These are phyloP conservation scores for Trypethelium eluteriae DNA, from an alignment of 495 filamentous ascomycete species.

Conservation along the genomic window DNA sequence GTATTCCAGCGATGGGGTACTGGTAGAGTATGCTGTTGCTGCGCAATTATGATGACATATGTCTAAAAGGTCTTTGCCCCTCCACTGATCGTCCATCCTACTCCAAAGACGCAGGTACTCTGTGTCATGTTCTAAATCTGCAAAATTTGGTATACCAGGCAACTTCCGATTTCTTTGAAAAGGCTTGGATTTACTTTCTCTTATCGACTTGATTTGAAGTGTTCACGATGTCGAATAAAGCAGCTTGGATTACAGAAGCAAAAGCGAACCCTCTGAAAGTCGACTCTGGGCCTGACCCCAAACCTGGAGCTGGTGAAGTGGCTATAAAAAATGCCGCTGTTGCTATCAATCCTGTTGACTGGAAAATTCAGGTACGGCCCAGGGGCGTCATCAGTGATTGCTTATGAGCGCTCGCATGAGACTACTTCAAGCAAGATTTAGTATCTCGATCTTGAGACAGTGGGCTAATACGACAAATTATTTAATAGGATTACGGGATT, in stretches of 20 bases:
- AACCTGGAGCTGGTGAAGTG: constrained; percentile 33
- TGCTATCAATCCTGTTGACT: constrained; percentile 41
- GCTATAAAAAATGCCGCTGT: constrained; percentile 36
- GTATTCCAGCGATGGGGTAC: too few relatives aligned
- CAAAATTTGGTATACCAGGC: too few relatives aligned
- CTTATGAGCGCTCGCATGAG: neutral
- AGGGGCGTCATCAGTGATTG: neutral
- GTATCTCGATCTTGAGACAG: neutral
- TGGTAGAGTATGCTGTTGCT: too few relatives aligned
- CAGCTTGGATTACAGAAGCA: constrained; percentile 33
- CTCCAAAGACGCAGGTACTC: too few relatives aligned
- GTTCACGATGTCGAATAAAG: constrained; percentile 28
- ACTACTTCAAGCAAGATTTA: too few relatives aligned
- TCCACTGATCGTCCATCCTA: too few relatives aligned
- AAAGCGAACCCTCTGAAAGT: constrained; percentile 27
- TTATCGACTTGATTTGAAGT: neutral
- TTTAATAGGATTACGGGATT: constrained; percentile 23
- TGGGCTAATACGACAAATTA: constrained; percentile 12
- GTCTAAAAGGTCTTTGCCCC: too few relatives aligned
- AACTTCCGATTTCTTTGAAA: too few relatives aligned
- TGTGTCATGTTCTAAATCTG: too few relatives aligned
- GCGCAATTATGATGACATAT: too few relatives aligned
- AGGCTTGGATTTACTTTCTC: neutral
- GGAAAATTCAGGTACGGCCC: constrained; percentile 27
- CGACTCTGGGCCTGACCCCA: constrained; percentile 26